Base-by-base conservation (phyloP, 148 eudicot genomes). In the Selenicereus undatus region DNA sequence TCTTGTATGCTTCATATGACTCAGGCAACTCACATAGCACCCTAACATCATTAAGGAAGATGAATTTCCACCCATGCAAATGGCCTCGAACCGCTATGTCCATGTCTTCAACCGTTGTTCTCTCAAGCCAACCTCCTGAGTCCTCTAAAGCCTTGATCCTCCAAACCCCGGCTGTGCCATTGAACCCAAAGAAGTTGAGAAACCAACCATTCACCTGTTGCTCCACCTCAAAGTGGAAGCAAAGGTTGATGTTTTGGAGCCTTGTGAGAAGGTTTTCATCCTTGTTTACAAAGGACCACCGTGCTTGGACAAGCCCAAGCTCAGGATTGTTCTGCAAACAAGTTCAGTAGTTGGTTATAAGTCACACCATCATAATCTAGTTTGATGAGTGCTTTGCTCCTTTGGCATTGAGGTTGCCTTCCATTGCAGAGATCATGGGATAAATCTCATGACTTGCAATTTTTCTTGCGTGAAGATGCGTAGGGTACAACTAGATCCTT, bases 161-260 rank as follows among this genome's bases (percentile, higher is more conserved):
- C 86, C 86, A 83, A 36, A 83, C 86, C 24, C 86, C 86, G 20
- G 86, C 86, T 3, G 86, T 83, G 11, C 86, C 86, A 60, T 83
- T 83, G 39, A 83, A 83, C 20, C 86, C 86, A 58, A 83, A 83
- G 77, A 83, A 83, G 76, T 83, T 83, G 6, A 83, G 39, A 66
- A 24, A 83, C 82, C 82, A 79, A 5, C 86, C 86, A 76, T 83
- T 83, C 26, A 83, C 86, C 79, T 83, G 86, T 62, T 83, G 86
- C 24, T 83, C 86, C 29, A 83, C 86, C 60, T 83, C 86, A 71
- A 83, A 83, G 71, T 83, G 86, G 76, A 83, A 83, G 75, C 76
- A 70, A 1, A 83, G 21, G 72, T 83, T 83, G 8, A 83, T 80
- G 80, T 83, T 79, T 30, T 83, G 86, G 4, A 83, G 81, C 73